Conservation (phyloP, 192 early-diverging fungal species). For the Coemansia sp. region DNA sequence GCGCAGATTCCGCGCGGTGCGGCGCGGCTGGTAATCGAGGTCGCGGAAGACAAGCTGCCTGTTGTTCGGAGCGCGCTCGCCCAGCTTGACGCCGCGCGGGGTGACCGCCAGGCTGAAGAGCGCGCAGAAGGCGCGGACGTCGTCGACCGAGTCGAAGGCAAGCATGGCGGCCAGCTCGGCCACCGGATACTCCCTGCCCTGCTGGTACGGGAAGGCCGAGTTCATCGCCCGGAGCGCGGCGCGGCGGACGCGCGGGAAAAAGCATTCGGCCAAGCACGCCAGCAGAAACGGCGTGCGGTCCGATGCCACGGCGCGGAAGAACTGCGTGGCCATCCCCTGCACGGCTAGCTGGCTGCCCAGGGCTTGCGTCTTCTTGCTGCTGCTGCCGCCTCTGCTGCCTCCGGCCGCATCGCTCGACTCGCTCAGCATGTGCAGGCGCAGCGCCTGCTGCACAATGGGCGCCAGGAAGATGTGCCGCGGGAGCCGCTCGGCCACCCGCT, state of each 20-base stretch:
- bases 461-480: conserved; percentile 59
- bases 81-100: conserved; percentile 31
- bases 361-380: conserved; percentile 32
- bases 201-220: conserved; percentile 57
- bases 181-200: conserved; percentile 50
- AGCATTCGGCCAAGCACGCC: conserved; percentile 74
- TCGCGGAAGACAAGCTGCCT: conserved; percentile 34
- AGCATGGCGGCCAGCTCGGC: conserved; percentile 57
- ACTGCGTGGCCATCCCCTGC: conserved; percentile 65
- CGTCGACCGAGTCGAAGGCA: conserved; percentile 62
- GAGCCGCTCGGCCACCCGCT: conserved; percentile 63
- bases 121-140: conserved; percentile 46
- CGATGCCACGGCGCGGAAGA: conserved; percentile 70
- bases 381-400: background rate
- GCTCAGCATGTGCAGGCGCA: conserved; percentile 64
- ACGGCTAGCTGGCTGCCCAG: conserved; percentile 57
- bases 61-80: conserved; percentile 22
- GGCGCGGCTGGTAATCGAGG: conserved; percentile 25
- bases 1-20: conserved; percentile 24
- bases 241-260: conserved; percentile 73
- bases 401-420: conserved; percentile 57
- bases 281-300: conserved; percentile 67
- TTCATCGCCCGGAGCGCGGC: conserved; percentile 75
- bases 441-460: conserved; percentile 67
- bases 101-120: conserved; percentile 28